A percentile compares a stretch with the other conserved stretches of the same genome.
phyloP scores from a whole-genome alignment of 2,329 filamentous ascomycete genomes.

The Knoxdaviesia capensis region DNA sequence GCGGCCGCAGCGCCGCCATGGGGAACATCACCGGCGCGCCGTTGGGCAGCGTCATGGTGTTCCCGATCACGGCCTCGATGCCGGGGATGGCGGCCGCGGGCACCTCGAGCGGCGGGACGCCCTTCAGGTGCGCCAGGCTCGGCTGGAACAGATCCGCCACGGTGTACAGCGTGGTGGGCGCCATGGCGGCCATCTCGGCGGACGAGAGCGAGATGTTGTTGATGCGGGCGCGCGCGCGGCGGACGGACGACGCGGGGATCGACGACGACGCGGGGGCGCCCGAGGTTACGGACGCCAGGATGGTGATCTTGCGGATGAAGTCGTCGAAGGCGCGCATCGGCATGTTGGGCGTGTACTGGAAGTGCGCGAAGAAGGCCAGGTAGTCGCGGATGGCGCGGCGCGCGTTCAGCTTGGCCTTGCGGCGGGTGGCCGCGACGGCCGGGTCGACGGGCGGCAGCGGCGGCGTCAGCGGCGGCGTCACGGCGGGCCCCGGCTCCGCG shows the following conservation, averaged over 20 bases:
- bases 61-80: slow-evolving; percentile 6
- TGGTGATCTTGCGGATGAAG: slow-evolving; percentile 31
- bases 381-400: slow-evolving; percentile 62
- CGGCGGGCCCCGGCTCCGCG: background rate
- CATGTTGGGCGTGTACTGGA: slow-evolving; percentile 61
- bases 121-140: too few species aligned
- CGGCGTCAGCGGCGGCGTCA: background rate
- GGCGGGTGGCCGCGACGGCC: slow-evolving; percentile 35
- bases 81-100: slow-evolving; percentile 41
- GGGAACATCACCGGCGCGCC: too few species aligned
- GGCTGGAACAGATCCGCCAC: slow-evolving; percentile 50
- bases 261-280: too few species aligned
- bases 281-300: slow-evolving; percentile 22
- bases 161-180: slow-evolving; percentile 19
- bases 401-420: slow-evolving; percentile 51
- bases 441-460: too few species aligned
- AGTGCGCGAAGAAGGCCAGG: slow-evolving; percentile 46
- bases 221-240: too few species aligned
- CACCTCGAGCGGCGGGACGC: slow-evolving; percentile 41
- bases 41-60: too few species aligned
- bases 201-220: too few species aligned
- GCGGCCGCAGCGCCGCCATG: too few species aligned
- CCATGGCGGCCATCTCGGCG: slow-evolving; percentile 5
- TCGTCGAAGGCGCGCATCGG: slow-evolving; percentile 37
- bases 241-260: too few species aligned